Evolutionary conservation across 1,284 basidiomycete species (phyloP), one percentile per base, ranked within the genome.

Genomic region (Thecaphora thlaspeos): DNA sequence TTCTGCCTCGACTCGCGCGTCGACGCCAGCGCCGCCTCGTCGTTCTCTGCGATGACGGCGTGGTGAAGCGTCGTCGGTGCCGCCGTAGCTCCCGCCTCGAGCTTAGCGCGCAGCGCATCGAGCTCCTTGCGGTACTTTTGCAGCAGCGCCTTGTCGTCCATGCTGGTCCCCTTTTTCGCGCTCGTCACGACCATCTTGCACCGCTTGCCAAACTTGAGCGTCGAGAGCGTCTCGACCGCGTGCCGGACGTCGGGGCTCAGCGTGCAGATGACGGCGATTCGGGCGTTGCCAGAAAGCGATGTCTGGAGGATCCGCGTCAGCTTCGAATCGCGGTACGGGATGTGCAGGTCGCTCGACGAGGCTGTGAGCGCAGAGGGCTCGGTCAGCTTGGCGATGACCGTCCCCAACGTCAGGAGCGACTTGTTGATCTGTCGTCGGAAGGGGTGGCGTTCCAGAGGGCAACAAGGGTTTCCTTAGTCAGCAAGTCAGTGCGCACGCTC

Each of bases 291-390:
- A 3, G 80, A 81, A 5, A 84, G 75, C 0, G 82, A 82, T 36
- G 83, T 83, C 71, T 84, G 82, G 9, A 84, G 77, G 18, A 84
- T 72, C 23, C 83, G 80, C 0, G 82, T 83, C 43, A 80, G 64
- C 56, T 84, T 83, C 17, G 81, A 82, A 61, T 84, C 82, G 23
- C 83, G 81, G 66, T 83, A 84, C 0, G 83, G 82, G 18, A 84
- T 80, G 65, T 84, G 83, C 12, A 50, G 49, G 19, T 61, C 55
- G 5, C 30, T 36, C 2, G 47, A 40, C 8, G 46, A 19, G 11
- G 50, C 24, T 49, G 48, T 55, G 37, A 40, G 32, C 15, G 32
- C 37, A 1, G 45, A 36, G 5, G 56, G 78, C 48, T 82, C 82
- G 1, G 82, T 81, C 26, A 84, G 79, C 67, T 83, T 83, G 60